Evolutionary conservation across 306 rosid genomes (phyloP).

Genomic region (Sicyos baderoa): DNA sequence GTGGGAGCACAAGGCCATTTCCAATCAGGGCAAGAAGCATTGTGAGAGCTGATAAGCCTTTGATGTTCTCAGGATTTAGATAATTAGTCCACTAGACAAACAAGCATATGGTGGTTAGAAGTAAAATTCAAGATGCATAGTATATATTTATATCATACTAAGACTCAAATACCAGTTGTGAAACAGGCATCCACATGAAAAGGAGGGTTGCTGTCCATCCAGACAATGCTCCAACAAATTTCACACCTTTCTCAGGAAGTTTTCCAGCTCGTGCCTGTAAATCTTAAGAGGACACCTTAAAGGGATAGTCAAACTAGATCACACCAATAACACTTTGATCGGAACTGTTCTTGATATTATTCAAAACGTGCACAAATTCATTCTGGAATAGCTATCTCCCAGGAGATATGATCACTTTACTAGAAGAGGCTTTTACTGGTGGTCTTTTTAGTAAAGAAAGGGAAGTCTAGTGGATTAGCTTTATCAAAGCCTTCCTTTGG

Average conservation of each 20-base stretch:
- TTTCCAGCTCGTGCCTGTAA: conserved; percentile 72
- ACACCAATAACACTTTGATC: no score
- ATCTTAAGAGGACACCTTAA: conserved; percentile 26
- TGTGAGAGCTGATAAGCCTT: conserved; percentile 83
- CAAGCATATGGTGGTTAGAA: conserved; percentile 22
- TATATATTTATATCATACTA: conserved; percentile 14
- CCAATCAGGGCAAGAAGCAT: conserved; percentile 93
- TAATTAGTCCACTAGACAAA: conserved; percentile 86
- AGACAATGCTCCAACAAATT: conserved; percentile 81
- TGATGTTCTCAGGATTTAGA: conserved; percentile 87
- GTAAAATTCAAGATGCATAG: background rate
- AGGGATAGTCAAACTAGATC: conserved; percentile 17
- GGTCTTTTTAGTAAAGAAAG: background rate
- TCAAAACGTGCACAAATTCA: background rate
- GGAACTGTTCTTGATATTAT: no score
- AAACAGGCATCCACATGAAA: conserved; percentile 99
- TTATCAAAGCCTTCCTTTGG: background rate
- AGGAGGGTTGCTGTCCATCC: conserved; percentile 97
- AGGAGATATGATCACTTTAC: background rate
- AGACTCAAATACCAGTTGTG: conserved; percentile 60
- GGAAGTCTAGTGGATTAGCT: background rate
- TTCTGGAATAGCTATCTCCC: background rate
- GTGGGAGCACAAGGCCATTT: conserved; percentile 82
- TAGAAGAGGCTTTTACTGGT: background rate
- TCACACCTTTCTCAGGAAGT: conserved; percentile 58